Evolutionary conservation across 225 moss, liverwort and hornwort species (phyloP).

Genomic region (Lunularia cruciata): DNA sequence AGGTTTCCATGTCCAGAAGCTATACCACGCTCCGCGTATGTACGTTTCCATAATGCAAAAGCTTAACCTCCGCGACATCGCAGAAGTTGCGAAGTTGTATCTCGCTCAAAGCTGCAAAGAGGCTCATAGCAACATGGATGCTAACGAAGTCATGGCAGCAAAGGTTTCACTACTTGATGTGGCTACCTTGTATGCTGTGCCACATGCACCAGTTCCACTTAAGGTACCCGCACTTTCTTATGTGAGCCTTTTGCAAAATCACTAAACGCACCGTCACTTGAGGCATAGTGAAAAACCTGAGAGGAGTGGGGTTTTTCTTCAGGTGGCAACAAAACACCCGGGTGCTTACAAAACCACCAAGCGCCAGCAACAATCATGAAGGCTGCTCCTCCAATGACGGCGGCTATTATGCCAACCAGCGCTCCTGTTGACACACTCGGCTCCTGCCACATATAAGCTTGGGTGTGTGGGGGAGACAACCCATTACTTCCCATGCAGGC

Average conservation of each 20-base stretch:
- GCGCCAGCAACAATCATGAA: constrained; percentile 60
- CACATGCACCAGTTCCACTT: neutral
- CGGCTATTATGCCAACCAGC: constrained; percentile 61
- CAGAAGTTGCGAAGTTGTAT: constrained; percentile 12
- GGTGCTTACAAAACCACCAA: constrained; percentile 71
- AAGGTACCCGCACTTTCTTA: constrained; percentile 34
- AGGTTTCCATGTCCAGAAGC: neutral
- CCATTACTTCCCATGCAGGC: constrained; percentile 25
- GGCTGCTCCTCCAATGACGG: constrained; percentile 59
- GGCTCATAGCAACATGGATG: constrained; percentile 3
- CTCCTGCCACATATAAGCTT: constrained; percentile 48
- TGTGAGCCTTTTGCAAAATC: constrained; percentile 52
- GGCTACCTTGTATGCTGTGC: neutral
- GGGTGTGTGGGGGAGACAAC: constrained; percentile 33
- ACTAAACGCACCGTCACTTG: constrained; percentile 44
- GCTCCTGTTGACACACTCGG: constrained; percentile 47
- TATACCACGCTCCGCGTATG: neutral
- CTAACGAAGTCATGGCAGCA: neutral
- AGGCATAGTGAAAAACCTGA: constrained; percentile 48
- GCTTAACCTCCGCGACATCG: neutral
- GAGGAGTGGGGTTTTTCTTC: constrained; percentile 35
- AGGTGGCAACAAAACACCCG: constrained; percentile 33
- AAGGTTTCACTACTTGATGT: neutral
- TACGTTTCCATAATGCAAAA: neutral
- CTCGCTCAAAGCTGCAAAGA: constrained; percentile 6